Base-by-base conservation (phyloP, 2,329 filamentous ascomycete species). In the Neofusicoccum cordaticola region DNA sequence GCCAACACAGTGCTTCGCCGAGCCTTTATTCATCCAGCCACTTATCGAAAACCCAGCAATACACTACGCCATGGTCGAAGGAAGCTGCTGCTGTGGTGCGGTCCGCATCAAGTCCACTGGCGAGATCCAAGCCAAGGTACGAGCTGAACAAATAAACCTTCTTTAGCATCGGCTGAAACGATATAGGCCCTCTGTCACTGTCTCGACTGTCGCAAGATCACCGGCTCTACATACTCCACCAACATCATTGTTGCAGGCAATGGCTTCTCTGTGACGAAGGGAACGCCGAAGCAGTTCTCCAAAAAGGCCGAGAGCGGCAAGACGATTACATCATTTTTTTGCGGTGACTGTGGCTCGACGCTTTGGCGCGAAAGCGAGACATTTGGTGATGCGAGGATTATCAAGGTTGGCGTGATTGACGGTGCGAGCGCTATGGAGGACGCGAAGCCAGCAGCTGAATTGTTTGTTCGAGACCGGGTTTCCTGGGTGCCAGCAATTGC, bases 201-300 rank as follows among this genome's bases (percentile, higher is more conserved):
- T 71, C 66, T 74, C 15, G 84, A 86, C 71, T 87, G 84, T 74
- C 81, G 80, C 52, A 88, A 87, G 75, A 85, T 86, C 67, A 77
- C 76, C 6, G 83, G 85, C 27, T 79, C 78, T 34, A 79, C 80
- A 8, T 86, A 83, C 72, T 83, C 81, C 70, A 82, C 81, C 71
- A 85, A 80, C 75, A 72, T 81, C 47, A 67, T 84, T 65, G 78
- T 83, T 34, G 74, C 78, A 1, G 76, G 72, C 5, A 71, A 78
- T 3, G 74, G 72, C 27, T 84, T 85, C 75, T 79, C 79, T 66
- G 64, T 84, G 37, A 75, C 71, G 64, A 70, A 75, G 61, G 86
- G 85, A 34, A 79, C 72, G 3, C 81, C 84, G 15, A 87, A 87
- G 73, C 71, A 75, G 17, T 78, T 81, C 70, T 72, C 78, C 63